Conservation (phyloP, 805 yeast species). For the Blastobotrys parvus region DNA sequence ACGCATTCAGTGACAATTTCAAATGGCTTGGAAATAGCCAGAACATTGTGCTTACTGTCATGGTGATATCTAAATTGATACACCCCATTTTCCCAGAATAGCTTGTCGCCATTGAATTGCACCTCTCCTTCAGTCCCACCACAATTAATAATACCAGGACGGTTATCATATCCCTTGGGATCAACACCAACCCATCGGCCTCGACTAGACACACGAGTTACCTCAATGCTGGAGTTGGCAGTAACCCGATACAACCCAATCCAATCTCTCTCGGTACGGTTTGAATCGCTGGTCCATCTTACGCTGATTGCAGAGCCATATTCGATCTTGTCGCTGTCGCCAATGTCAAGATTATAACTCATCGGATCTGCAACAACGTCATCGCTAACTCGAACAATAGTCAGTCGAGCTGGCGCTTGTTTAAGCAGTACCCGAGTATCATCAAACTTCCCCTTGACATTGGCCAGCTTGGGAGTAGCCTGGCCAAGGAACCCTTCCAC, state of each 20-base stretch:
- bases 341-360: conserved; percentile 16
- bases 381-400: conserved; percentile 24
- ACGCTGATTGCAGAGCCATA: conserved; percentile 47
- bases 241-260: conserved; percentile 62
- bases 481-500: conserved; percentile 37
- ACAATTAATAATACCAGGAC: conserved; percentile 15
- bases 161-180: conserved; percentile 17
- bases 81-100: conserved; percentile 60
- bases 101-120: conserved; percentile 39
- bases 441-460: conserved; percentile 20
- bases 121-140: conserved; percentile 35
- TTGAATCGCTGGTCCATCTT: conserved; percentile 45
- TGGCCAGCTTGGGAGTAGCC: conserved; percentile 24
- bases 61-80: conserved; percentile 70
- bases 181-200: conserved; percentile 56
- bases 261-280: conserved; percentile 55
- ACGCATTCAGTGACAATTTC: conserved; percentile 39
- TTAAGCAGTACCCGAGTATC: conserved; percentile 30
- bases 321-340: conserved; percentile 8
- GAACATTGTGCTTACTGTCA: conserved; percentile 61
- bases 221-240: conserved; percentile 45
- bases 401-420: conserved; percentile 29
- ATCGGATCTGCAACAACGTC: conserved; percentile 21
- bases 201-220: conserved; percentile 51
- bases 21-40: conserved; percentile 55